These are phyloP conservation scores for Macadamia tetraphylla DNA, from an alignment of 164 flowering plant genomes.

Conservation along the genomic window DNA sequence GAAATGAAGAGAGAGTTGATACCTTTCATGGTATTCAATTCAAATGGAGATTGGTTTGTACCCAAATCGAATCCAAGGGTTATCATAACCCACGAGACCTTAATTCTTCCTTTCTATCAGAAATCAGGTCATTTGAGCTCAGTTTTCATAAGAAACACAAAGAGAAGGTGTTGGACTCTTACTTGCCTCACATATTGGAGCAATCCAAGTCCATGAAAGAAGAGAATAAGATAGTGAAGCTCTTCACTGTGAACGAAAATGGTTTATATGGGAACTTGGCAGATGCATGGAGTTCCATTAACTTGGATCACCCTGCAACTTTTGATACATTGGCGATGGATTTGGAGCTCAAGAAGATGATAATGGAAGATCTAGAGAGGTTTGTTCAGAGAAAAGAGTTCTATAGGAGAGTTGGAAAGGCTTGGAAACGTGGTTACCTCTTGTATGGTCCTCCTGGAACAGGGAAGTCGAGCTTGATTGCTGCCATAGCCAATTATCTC, in stretches of 20 bases:
- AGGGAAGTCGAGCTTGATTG: constrained; percentile 71
- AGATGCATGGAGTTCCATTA: constrained; percentile 17
- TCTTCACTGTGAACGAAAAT: constrained; percentile 19
- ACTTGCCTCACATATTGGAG: constrained; percentile 30
- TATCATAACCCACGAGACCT: neutral
- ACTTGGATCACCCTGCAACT: constrained; percentile 49
- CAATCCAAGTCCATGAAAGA: constrained; percentile 20
- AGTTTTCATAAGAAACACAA: constrained; percentile 33
- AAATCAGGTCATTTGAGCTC: constrained; percentile 32
- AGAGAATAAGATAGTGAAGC: constrained; percentile 26
- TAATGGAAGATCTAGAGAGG: constrained; percentile 50
- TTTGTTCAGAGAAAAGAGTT: constrained; percentile 43
- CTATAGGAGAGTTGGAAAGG: constrained; percentile 54
- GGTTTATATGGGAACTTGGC: neutral
- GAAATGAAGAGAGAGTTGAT: constrained; percentile 14
- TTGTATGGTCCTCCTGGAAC: constrained; percentile 72
- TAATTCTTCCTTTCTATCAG: constrained; percentile 7
- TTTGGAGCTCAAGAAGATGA: constrained; percentile 24
- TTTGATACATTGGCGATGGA: constrained; percentile 69
- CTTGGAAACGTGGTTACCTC: constrained; percentile 74
- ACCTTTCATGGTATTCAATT: constrained; percentile 11
- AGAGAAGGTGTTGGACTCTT: constrained; percentile 23
- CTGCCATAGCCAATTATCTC: constrained; percentile 69
- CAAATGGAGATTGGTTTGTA: constrained; percentile 11
- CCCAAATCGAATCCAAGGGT: constrained; percentile 3